Evolutionary conservation across 495 filamentous ascomycete genomes (phyloP), one percentile per base, ranked within the genome.

Genomic region (Penicillium odoratum): DNA sequence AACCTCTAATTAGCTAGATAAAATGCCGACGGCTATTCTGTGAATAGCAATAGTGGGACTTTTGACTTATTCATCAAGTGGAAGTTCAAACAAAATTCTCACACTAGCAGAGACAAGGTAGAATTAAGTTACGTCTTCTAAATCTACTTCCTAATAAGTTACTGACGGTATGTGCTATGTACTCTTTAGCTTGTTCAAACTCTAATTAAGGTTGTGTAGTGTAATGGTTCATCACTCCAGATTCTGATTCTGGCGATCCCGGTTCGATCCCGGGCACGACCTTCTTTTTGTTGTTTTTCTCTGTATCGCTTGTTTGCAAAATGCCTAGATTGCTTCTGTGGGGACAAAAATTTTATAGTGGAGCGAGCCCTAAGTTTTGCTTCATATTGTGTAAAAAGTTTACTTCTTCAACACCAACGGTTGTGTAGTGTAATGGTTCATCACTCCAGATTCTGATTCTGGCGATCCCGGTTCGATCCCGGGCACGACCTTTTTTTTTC

Each of bases 391-490:
- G 21, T 21, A 21, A 21, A 21, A 21, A 21, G 21, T 21, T 21
- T 1, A 21, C 21, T 2, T 1, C 2, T 21, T 21, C 21, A 21
- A 21, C 21, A 21, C 21, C 21, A 21, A 21, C 2, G 21, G 21
- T 21, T 21, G 21, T 21, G 21, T 21, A 21, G 21, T 21, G 21
- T 21, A 21, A 21, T 21, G 21, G 21, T 2, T 21, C n/a, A 50
- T 30, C 48, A 50, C 48, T 50, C n/a, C 48, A 33, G 48, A 34
- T 50, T 50, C 48, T 50, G 48, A 55, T 47, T 48, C 53, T 28
- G 53, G 44, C 58, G 63, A 71, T 71, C 71, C 69, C 67, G 70
- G 68, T 73, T 73, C 70, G 70, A 70, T 72, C 68, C 68, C 71
- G 69, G 71, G 69, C 63, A 73, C 57, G 71, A 74, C 69, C 69